Percentiles rank a stretch among this genome's conserved stretches.
These are phyloP conservation scores for Hypericum perforatum DNA, from an alignment of 345 rosid genomes.

Conservation along the genomic window DNA sequence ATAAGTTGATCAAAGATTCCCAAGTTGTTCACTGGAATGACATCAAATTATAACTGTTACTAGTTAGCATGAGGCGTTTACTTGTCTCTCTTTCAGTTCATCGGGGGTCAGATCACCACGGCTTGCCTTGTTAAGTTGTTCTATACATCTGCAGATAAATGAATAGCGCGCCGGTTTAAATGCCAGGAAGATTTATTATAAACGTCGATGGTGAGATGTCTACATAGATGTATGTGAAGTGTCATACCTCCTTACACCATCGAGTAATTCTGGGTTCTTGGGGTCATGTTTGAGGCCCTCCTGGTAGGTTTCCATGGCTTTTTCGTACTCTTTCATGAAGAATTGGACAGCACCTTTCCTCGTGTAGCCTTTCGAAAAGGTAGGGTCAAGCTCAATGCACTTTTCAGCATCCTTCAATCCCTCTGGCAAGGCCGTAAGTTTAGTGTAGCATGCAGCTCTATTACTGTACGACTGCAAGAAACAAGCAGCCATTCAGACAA, in stretches of 20 bases:
- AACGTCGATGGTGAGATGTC: not conserved
- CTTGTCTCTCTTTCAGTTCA: slow-evolving; percentile 97
- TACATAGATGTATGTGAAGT: not conserved
- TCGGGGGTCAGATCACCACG: slow-evolving; percentile 95
- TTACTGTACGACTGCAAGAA: slow-evolving; percentile 68
- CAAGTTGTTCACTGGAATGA: too few species aligned
- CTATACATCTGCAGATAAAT: slow-evolving; percentile 49
- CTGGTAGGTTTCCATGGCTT: slow-evolving; percentile 88
- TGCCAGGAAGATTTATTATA: too few species aligned
- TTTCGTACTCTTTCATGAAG: slow-evolving; percentile 96
- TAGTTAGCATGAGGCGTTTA: slow-evolving; percentile 11
- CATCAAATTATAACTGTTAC: not conserved
- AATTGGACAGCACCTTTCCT: slow-evolving; percentile 88
- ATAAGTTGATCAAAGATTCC: not conserved
- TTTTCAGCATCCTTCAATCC: slow-evolving; percentile 96
- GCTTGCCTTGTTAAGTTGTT: slow-evolving; percentile 80
- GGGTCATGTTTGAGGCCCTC: slow-evolving; percentile 83
- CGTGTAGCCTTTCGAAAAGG: slow-evolving; percentile 88
- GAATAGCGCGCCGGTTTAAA: not conserved
- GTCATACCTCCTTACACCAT: slow-evolving; percentile 68
- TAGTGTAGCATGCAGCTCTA: slow-evolving; percentile 97
- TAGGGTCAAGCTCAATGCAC: slow-evolving; percentile 92
- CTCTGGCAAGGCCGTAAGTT: slow-evolving; percentile 85
- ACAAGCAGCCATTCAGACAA: not conserved
- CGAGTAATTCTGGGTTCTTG: slow-evolving; percentile 77